Evolutionary conservation across 805 yeast genomes (phyloP).

Genomic region (Schwanniomyces vanrijiae): DNA sequence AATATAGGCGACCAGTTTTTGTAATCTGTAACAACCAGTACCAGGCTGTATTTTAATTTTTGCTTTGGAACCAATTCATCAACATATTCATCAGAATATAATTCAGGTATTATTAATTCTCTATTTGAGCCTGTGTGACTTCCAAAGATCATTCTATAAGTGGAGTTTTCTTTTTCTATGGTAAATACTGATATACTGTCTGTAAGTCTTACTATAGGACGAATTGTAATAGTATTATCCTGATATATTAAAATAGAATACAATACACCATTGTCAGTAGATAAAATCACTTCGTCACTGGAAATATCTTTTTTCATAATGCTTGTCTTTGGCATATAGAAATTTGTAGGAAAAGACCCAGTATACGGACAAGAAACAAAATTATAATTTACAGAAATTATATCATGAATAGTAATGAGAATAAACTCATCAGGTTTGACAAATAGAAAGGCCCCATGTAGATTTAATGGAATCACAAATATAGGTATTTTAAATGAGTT

Average conservation of each 20-base stretch:
- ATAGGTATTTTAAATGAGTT: constrained; percentile 42
- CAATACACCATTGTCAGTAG: constrained; percentile 35
- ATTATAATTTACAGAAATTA: constrained; percentile 46
- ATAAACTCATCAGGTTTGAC: constrained; percentile 33
- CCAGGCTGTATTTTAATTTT: constrained; percentile 19
- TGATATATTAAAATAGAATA: constrained; percentile 26
- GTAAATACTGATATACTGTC: constrained; percentile 36
- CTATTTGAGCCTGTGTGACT: constrained; percentile 43
- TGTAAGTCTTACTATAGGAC: constrained; percentile 35
- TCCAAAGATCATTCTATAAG: constrained; percentile 33
- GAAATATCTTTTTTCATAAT: constrained; percentile 11
- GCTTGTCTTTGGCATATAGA: constrained; percentile 23
- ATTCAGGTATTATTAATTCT: constrained; percentile 26
- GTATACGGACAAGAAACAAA: constrained; percentile 22
- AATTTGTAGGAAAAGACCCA: constrained; percentile 43
- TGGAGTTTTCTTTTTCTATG: constrained; percentile 16
- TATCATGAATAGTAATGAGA: constrained; percentile 42
- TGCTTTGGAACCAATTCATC: background rate
- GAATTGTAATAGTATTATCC: constrained; percentile 12
- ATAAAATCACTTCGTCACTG: constrained; percentile 28
- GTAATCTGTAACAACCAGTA: constrained; percentile 26
- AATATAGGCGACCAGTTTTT: constrained; percentile 50
- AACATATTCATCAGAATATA: constrained; percentile 15
- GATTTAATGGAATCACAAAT: constrained; percentile 39
- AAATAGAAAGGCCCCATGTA: constrained; percentile 37